These are phyloP conservation scores for Aurinia saxatilis DNA, from an alignment of 345 rosid genomes.

Conservation along the genomic window DNA sequence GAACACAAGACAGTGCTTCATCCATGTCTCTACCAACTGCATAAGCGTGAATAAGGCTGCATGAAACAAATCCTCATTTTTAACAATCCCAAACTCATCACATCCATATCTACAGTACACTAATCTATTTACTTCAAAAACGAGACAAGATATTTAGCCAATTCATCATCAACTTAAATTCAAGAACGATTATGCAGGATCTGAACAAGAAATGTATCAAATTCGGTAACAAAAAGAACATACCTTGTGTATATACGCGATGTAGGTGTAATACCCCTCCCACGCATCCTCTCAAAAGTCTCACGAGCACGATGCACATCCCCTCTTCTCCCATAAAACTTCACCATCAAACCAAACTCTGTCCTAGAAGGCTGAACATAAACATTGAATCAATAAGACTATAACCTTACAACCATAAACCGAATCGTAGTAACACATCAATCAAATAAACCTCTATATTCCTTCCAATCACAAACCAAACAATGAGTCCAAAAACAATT, in stretches of 20 bases:
- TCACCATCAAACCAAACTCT: conserved; percentile 92
- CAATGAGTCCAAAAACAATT: no score
- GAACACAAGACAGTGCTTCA: conserved; percentile 84
- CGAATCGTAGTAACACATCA: no score
- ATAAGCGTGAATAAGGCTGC: conserved; percentile 99
- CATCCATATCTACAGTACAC: background rate
- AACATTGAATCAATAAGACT: background rate
- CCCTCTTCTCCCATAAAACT: conserved; percentile 89
- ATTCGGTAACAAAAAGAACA: no score
- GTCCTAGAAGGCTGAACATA: conserved; percentile 81
- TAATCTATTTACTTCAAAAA: background rate
- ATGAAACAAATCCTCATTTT: conserved; percentile 42
- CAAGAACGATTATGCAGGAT: background rate
- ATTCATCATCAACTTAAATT: background rate
- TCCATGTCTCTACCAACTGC: conserved; percentile 99
- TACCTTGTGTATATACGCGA: conserved; percentile 89
- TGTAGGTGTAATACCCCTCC: conserved; percentile 87
- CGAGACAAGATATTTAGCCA: background rate
- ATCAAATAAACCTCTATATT: no score
- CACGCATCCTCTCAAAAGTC: conserved; percentile 87
- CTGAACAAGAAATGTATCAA: background rate
- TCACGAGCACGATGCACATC: conserved; percentile 94
- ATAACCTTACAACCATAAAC: no score
- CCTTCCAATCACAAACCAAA: no score
- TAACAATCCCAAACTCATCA: conserved; percentile 22